Base-by-base conservation (phyloP, 2,329 filamentous ascomycete species). In the Fusarium nisikadoi region DNA sequence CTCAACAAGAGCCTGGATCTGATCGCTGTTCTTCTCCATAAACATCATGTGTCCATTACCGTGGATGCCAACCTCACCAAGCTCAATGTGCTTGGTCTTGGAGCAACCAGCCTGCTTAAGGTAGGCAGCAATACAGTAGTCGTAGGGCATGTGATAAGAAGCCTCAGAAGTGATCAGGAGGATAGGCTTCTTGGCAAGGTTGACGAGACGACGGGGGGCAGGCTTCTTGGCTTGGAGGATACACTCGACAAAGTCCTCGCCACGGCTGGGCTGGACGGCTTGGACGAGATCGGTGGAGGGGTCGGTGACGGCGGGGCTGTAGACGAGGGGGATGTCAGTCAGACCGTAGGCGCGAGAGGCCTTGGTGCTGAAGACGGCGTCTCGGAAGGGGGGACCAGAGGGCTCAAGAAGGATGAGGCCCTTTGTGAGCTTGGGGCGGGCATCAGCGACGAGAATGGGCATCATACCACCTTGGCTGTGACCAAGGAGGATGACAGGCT, bases 381-480 rank as follows among this genome's bases (percentile, higher is more conserved):
- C 83, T 31, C 70, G 76, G 74, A 87, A 88, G 0, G 84, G 85
- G 23, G 86, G 85, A 0, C 85, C 85, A 0, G 79, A 79, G 1
- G 85, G 85, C 73, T 88, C 86, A 12, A 87, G 75, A 2, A 82
- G 76, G 10, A 87, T 75, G 4, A 87, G 74, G 0, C 78, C 82
- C 56, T 81, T 80, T 12, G 83, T 80, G 12, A 85, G 79, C 17
- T 78, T 52, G 8, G 85, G 84, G 2, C 83, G 79, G 19, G 54
- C 65, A 60, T 75, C 73, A 1, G 68, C 73, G 19, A 75, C 64
- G 4, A 75, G 23, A 20, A 75, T 81, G 13, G 82, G 81, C 64
- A 82, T 77, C 3, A 81, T 62, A 8, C 84, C 84, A 14, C 84
- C 86, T 71, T 86, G 83, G 36, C 84, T 86, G 74, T 88, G 85